These are phyloP conservation scores for Ophiostoma himal-ulmi DNA, from an alignment of 2,329 filamentous ascomycete genomes.

Conservation along the genomic window DNA sequence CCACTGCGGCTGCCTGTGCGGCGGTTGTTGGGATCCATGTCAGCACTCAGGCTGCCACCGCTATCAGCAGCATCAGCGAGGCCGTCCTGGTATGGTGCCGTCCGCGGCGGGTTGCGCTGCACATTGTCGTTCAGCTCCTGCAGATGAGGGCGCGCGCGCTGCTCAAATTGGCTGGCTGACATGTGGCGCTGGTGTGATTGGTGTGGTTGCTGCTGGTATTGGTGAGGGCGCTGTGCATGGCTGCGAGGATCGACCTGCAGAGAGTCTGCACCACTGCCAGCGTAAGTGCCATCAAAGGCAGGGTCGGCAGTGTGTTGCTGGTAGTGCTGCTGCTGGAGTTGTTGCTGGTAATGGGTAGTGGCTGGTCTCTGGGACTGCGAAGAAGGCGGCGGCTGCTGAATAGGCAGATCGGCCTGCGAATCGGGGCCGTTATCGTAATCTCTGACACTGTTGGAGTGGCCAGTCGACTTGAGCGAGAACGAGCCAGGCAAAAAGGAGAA, in stretches of 20 bases:
- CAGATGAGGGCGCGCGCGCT: slow-evolving; percentile 30
- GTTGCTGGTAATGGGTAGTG: slow-evolving; percentile 29
- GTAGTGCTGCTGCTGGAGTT: slow-evolving; percentile 31
- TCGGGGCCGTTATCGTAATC: slow-evolving; percentile 45
- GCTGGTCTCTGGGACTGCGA: slow-evolving; percentile 26
- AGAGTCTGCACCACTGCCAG: background rate
- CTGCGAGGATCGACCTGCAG: background rate
- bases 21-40: slow-evolving; percentile 24
- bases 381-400: slow-evolving; percentile 40
- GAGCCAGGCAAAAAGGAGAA: slow-evolving; percentile 65
- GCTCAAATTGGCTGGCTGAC: slow-evolving; percentile 19
- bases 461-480: slow-evolving; percentile 60
- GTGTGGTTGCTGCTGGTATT: slow-evolving; percentile 19
- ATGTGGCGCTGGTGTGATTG: slow-evolving; percentile 28
- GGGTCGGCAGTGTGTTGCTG: slow-evolving; percentile 12
- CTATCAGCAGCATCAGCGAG: slow-evolving; percentile 28
- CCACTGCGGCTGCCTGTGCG: slow-evolving; percentile 30
- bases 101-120: slow-evolving; percentile 38
- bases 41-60: slow-evolving; percentile 39
- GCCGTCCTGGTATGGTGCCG: slow-evolving; percentile 36
- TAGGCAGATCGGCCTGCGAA: slow-evolving; percentile 49
- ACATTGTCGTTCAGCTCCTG: slow-evolving; percentile 37
- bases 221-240: slow-evolving; percentile 2
- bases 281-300: background rate
- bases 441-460: slow-evolving; percentile 34